Conservation (phyloP, 2,329 filamentous ascomycete genomes). For the Bipolaris sorokiniana region DNA sequence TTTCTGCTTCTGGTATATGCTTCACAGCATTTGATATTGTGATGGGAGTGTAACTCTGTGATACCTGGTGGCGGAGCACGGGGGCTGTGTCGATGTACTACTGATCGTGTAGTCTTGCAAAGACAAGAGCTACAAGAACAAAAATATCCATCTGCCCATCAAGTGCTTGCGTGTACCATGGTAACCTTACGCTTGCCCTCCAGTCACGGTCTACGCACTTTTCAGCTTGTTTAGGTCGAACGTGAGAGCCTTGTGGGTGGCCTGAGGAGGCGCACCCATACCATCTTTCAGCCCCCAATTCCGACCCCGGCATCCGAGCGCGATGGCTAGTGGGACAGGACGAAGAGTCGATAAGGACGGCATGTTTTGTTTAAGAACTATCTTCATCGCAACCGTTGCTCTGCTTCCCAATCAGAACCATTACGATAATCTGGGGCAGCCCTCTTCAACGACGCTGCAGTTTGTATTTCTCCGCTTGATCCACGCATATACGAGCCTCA, state of each 20-base stretch:
- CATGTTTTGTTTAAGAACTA: not conserved
- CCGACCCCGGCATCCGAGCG: not conserved
- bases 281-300: constrained; percentile 19
- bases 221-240: constrained; percentile 2
- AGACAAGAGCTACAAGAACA: no score
- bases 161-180: not conserved
- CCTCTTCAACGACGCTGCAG: not conserved
- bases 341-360: constrained; percentile 2
- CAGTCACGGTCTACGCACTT: not conserved
- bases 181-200: not conserved
- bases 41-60: not conserved
- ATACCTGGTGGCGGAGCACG: no score
- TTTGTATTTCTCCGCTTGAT: not conserved
- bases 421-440: not conserved
- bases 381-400: not conserved
- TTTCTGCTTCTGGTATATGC: not conserved
- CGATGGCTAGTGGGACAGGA: not conserved
- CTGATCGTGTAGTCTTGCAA: no score
- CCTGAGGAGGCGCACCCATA: no score
- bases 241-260: constrained; percentile 1
- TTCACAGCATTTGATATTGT: not conserved
- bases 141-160: no score
- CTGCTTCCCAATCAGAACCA: not conserved
- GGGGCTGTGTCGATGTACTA: not conserved
- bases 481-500: not conserved